A percentile compares a stretch with the other conserved stretches of the same genome.
Evolutionary conservation across 257 asterid genomes (phyloP).

Genomic region (Plantago elongata): DNA sequence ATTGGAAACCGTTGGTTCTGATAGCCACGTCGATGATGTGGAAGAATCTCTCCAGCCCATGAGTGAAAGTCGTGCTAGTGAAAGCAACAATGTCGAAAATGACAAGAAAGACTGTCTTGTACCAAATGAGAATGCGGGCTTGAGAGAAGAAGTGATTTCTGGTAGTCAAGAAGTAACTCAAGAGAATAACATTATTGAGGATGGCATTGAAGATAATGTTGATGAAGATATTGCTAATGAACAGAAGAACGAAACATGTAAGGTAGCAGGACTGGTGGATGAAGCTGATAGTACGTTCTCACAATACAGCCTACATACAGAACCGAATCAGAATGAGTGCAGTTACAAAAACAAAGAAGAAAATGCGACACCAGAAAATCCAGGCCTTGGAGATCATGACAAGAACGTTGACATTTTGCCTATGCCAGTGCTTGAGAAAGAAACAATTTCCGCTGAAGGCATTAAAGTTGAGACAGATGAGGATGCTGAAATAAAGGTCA

Average conservation of each 20-base stretch:
- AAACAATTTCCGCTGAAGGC: constrained; percentile 6
- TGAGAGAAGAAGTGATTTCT: constrained; percentile 1
- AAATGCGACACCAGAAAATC: background rate
- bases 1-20: no score
- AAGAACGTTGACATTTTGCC: constrained; percentile 1
- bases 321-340: constrained; percentile 9
- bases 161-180: constrained; percentile 18
- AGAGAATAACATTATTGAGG: constrained; percentile 16
- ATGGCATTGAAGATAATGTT: background rate
- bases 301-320: constrained; percentile 1
- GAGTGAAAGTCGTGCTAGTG: background rate
- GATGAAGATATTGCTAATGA: constrained; percentile 15
- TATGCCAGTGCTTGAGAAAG: constrained; percentile 7
- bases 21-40: no score
- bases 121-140: background rate
- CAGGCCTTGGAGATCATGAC: constrained; percentile 2
- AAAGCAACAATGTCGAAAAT: background rate
- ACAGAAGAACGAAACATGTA: constrained; percentile 7
- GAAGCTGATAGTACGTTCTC: constrained; percentile 1
- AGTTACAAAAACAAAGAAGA: constrained; percentile 13
- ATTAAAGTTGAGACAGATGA: constrained; percentile 12
- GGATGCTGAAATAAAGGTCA: constrained; percentile 9
- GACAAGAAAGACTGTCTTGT: background rate
- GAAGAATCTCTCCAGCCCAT: background rate
- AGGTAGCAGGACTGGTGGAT: constrained; percentile 10